Conservation (phyloP, 805 yeast species). For the Naumovozyma dairenensis region DNA sequence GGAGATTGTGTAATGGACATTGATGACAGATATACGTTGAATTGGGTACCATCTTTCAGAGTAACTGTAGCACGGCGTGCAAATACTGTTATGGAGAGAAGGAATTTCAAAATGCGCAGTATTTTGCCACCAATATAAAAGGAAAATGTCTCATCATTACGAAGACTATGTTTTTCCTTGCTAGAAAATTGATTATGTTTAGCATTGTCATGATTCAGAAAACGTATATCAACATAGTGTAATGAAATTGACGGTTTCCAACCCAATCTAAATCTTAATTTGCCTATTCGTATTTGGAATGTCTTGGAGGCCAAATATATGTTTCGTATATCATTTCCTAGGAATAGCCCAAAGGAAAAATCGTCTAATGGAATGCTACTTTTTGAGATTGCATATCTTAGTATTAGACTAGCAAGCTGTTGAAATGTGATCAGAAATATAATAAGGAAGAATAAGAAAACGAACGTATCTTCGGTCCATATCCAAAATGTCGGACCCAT, state of each 20-base stretch:
- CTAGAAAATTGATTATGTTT: too few species aligned
- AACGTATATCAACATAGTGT: slow-evolving; percentile 9
- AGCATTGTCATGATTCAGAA: too few species aligned
- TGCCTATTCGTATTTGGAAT: slow-evolving; percentile 11
- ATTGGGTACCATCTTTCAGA: slow-evolving; percentile 4
- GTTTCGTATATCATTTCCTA: slow-evolving; percentile 13
- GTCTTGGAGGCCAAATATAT: slow-evolving; percentile 7
- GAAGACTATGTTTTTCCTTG: too few species aligned
- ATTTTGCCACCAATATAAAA: slow-evolving; percentile 6
- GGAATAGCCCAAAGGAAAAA: slow-evolving; percentile 11
- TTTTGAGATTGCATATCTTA: too few species aligned
- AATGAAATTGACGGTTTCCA: slow-evolving; percentile 15
- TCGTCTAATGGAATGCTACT: slow-evolving; percentile 5
- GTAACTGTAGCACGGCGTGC: slow-evolving; percentile 7
- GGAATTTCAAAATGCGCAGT: slow-evolving; percentile 7
- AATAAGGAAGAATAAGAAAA: too few species aligned
- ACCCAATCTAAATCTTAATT: slow-evolving; percentile 11
- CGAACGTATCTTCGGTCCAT: too few species aligned
- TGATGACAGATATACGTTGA: slow-evolving; percentile 13
- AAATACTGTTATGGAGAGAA: slow-evolving; percentile 10
- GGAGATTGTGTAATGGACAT: slow-evolving; percentile 11
- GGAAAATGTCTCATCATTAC: slow-evolving; percentile 8
- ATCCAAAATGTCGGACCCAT: too few species aligned
- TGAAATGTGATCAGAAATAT: too few species aligned
- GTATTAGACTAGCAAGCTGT: too few species aligned